These are phyloP conservation scores for Papilionanthe hybrid DNA, from an alignment of 116 monocot species.

Conservation along the genomic window DNA sequence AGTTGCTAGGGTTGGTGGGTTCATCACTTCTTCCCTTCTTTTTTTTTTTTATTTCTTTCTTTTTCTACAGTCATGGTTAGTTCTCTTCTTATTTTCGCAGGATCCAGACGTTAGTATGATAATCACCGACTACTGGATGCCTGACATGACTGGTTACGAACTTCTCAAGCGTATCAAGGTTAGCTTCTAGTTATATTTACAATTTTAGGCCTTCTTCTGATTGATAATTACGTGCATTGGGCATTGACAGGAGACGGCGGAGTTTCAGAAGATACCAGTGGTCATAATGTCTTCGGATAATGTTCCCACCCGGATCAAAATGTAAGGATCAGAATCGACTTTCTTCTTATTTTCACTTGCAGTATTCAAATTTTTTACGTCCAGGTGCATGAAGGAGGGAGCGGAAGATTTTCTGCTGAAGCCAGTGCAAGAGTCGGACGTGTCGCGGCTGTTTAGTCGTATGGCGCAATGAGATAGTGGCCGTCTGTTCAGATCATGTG, in stretches of 20 bases:
- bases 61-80: background rate
- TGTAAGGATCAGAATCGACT: background rate
- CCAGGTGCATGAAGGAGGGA: constrained; percentile 28
- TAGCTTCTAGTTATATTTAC: background rate
- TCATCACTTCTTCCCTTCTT: too few relatives aligned
- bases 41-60: background rate
- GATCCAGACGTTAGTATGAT: constrained; percentile 32
- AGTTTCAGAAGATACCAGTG: constrained; percentile 33
- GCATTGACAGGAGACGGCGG: constrained; percentile 14
- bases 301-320: constrained; percentile 24
- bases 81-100: background rate
- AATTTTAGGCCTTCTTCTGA: background rate
- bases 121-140: constrained; percentile 41
- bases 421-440: constrained; percentile 30
- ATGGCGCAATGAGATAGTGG: constrained; percentile 16
- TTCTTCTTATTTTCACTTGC: background rate
- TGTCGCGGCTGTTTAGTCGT: constrained; percentile 21
- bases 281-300: constrained; percentile 42
- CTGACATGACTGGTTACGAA: constrained; percentile 40
- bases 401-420: constrained; percentile 34
- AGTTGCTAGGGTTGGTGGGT: constrained; percentile 20
- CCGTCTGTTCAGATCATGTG: background rate
- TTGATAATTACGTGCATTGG: background rate
- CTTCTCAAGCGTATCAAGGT: constrained; percentile 35
- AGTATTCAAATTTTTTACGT: background rate